Evolutionary conservation across 208 protist species (phyloP), one percentile per base, ranked within the genome.

Genomic region (Strigomonas galati): DNA sequence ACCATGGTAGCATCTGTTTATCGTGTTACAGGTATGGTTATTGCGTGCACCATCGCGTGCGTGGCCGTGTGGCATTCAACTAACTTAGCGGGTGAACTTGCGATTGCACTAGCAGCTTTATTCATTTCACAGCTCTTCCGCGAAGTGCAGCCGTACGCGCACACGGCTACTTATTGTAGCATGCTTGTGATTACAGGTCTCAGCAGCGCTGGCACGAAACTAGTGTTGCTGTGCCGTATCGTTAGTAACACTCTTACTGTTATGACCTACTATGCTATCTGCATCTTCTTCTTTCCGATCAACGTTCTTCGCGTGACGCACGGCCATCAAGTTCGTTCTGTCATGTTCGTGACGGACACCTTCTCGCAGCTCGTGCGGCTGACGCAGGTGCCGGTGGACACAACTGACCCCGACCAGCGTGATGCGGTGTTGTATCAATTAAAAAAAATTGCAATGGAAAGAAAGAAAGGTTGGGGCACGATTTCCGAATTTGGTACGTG

Each of bases 241-340:
- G 65, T 78, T 0, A 69, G 72, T 49, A 88, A 84, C 69, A 56
- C 60, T 9, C 84, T 92, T 26, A 72, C 82, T 17, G 72, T 88
- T 10, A 88, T 92, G 61, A 69, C 82, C 57, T 92, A 92, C 65
- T 88, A 83, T 66, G 73, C 72, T 9, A 88, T 92, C 35, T 68
- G 74, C 44, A 79, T 85, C 2, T 81, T 92, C 44, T 49, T 92
- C 40, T 92, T 92, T 49, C 85, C 85, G 0, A 71, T 87, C 9
- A 76, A 92, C 61, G 67, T 77, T 5, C 67, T 86, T 26, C 74
- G 78, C 17, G 67, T 86, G 26, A 64, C 78, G 32, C 79, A 76
- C 70, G 74, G 74, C 28, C 65, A 52, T 14, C 69, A 85, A 58
- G 70, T 84, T 32, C 26, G 57, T 17, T 65, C 62, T 0, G 60